Percentiles rank a stretch among this genome's conserved stretches.
Conservation (phyloP, 192 early-diverging fungal species). For the Coemansia sp. region DNA sequence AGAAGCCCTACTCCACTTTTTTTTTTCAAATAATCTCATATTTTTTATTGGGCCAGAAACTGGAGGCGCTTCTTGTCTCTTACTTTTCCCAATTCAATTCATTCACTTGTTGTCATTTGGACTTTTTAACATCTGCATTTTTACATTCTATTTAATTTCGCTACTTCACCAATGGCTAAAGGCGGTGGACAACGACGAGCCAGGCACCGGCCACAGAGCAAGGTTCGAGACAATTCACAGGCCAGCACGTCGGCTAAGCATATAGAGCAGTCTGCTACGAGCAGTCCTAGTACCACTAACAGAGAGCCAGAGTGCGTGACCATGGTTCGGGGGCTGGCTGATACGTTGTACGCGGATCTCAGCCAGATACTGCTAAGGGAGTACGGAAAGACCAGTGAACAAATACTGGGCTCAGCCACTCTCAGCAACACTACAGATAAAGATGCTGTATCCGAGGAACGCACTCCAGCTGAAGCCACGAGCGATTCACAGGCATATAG, state of each 20-base stretch:
- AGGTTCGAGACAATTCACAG: background rate
- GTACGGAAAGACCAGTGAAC: constrained; percentile 8
- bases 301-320: background rate
- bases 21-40: too few species aligned
- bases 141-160: background rate
- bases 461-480: background rate
- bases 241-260: background rate
- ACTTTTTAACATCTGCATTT: background rate
- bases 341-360: background rate
- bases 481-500: background rate
- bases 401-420: background rate
- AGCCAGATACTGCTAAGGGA: constrained; percentile 1
- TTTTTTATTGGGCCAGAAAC: too few species aligned
- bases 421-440: background rate
- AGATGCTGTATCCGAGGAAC: background rate
- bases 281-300: background rate
- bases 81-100: background rate
- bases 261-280: background rate
- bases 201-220: background rate
- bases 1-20: background rate
- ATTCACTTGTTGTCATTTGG: background rate
- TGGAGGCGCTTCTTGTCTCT: background rate
- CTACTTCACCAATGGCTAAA: background rate
- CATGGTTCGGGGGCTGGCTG: background rate
- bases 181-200: background rate